Percentiles rank a stretch among this genome's conserved stretches.
Conservation (phyloP, 73 alveolate genomes). For the Diophrys appendiculata region DNA sequence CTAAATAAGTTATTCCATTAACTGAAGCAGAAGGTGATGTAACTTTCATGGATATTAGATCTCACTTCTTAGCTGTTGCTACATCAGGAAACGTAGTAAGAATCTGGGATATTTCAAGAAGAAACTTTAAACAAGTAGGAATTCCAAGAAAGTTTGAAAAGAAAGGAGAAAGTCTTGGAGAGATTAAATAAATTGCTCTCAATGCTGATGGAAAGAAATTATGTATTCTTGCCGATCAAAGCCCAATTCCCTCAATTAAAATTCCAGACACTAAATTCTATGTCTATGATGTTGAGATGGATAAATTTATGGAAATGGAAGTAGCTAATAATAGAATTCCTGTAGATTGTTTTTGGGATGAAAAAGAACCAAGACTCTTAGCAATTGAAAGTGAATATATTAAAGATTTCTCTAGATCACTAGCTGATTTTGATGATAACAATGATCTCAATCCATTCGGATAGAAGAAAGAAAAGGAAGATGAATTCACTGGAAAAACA, state of each 20-base stretch:
- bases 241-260: conserved; percentile 83
- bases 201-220: conserved; percentile 93
- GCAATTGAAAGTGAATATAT: conserved; percentile 89
- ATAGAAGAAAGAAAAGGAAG: conserved; percentile 63
- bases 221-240: conserved; percentile 88
- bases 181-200: conserved; percentile 80
- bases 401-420: conserved; percentile 68
- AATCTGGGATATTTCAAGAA: conserved; percentile 90
- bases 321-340: conserved; percentile 90
- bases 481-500: conserved; percentile 78
- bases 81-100: conserved; percentile 68
- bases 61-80: conserved; percentile 76
- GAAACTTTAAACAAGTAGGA: conserved; percentile 85
- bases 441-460: conserved; percentile 18
- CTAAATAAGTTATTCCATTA: conserved; percentile 82
- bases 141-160: conserved; percentile 93
- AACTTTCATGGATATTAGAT: conserved; percentile 69
- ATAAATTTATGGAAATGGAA: conserved; percentile 87
- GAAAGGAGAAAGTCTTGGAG: conserved; percentile 85
- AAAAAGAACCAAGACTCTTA: conserved; percentile 86
- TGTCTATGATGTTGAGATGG: conserved; percentile 94
- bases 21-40: conserved; percentile 94
- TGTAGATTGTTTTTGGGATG: conserved; percentile 90
- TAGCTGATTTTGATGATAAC: conserved; percentile 56
- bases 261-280: conserved; percentile 87